Evolutionary conservation across 331 rosid species (phyloP).

Genomic region (Telfairia occidentalis): DNA sequence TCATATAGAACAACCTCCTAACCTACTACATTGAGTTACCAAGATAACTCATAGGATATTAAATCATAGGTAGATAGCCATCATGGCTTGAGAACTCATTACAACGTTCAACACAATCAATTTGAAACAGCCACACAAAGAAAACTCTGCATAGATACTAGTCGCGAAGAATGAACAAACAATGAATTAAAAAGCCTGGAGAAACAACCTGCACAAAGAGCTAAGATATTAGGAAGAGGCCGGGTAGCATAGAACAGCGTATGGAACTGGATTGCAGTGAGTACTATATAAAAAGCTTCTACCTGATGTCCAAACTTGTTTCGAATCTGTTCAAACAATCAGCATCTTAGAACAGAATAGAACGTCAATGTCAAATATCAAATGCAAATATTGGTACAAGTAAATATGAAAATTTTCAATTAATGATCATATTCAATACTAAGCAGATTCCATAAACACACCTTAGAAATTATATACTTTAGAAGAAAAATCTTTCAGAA

Average conservation of each 20-base stretch:
- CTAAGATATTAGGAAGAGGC: conserved; percentile 82
- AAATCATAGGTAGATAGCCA: too few species aligned
- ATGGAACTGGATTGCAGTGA: conserved; percentile 78
- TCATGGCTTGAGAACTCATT: too few species aligned
- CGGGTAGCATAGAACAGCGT: conserved; percentile 78
- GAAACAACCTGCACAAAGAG: conserved; percentile 61
- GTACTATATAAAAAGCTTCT: conserved; percentile 71
- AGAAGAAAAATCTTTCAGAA: too few species aligned
- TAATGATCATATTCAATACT: background rate
- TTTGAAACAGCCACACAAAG: background rate
- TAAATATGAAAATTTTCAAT: background rate
- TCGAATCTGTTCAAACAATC: conserved; percentile 46
- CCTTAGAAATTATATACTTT: too few species aligned
- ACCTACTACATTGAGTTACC: too few species aligned
- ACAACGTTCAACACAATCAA: background rate
- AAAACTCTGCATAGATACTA: background rate
- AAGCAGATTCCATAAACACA: background rate
- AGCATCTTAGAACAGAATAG: background rate
- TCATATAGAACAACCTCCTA: too few species aligned
- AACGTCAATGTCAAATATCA: background rate
- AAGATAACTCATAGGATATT: too few species aligned
- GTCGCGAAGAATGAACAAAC: conserved; percentile 5
- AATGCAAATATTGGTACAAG: background rate
- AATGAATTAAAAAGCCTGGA: conserved; percentile 10
- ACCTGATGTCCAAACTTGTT: conserved; percentile 77